Evolutionary conservation across 371 early-diverging fungal species (phyloP).

Genomic region (Circinella umbellata): DNA sequence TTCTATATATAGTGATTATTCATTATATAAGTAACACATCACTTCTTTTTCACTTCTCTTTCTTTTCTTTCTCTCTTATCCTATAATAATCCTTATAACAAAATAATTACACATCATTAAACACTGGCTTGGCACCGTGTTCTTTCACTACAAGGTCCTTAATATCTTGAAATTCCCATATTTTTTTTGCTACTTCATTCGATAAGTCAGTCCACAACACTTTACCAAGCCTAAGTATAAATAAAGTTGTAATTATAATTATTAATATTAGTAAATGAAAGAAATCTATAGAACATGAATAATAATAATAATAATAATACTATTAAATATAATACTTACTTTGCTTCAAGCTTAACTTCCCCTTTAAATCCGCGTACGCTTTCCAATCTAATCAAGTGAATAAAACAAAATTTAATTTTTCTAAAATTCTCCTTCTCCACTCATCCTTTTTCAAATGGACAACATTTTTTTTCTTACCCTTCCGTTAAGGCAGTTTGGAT

Average conservation of each 20-base stretch:
- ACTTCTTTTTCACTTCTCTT: no score
- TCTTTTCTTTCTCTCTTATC: no score
- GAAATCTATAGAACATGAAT: no score
- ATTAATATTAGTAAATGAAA: no score
- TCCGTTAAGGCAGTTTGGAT: conserved; percentile 31
- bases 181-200: conserved; percentile 18
- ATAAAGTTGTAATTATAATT: background rate
- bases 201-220: conserved; percentile 40
- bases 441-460: no score
- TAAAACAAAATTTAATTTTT: background rate
- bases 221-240: conserved; percentile 47
- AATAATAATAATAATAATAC: background rate
- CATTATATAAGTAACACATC: no score
- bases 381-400: conserved; percentile 28
- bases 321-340: conserved; percentile 27
- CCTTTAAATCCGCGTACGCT: conserved; percentile 40
- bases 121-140: conserved; percentile 34
- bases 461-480: conserved; percentile 23
- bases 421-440: no score
- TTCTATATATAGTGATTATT: conserved; percentile 18
- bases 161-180: conserved; percentile 50
- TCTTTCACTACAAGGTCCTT: conserved; percentile 45
- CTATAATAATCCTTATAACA: no score
- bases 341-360: conserved; percentile 45
- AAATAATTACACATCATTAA: conserved; percentile 41